Evolutionary conservation across 2,329 filamentous ascomycete genomes (phyloP), one percentile per base, ranked within the genome.

Genomic region (Hymenoscyphus scutula): DNA sequence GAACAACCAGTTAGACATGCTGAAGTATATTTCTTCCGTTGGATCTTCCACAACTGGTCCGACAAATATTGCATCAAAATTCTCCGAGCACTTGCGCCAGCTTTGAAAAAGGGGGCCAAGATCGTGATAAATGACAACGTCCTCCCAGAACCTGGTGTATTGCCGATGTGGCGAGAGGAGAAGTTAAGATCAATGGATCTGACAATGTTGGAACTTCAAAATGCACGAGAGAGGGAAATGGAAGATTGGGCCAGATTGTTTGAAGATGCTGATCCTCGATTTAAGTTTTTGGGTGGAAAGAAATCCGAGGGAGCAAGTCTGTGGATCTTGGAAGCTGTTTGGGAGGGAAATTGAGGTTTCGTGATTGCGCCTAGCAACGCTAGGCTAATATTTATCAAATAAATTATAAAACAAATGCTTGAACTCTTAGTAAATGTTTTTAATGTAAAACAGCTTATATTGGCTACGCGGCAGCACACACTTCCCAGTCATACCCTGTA

Each of bases 1-100:
- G 54, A 59, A 56, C 61, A 63, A 19, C 59, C 59, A 2, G 27
- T 65, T 13, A 45, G 41, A 13, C 19, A 53, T 45, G 80, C 77
- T 5, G 76, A 78, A 30, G 72, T 80, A 13, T 82, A 80, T 70
- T 73, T 81, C 60, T 72, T 82, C 59, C 77, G 78, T 19, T 74
- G 75, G 69, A 79, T 82, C 57, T 70, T 83, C 32, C 80, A 82
- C 66, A 78, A 81, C 69, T 81, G 79, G 77, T 75, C 79, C 0
- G 77, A 81, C 29, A 72, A 74, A n/a, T 72, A 77, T 56, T 69
- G 69, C 1, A 66, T 74, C 17, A 65, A 67, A 38, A 78, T 79
- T 51, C 69, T 75, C 6, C 71, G 70, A 32, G 74, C 70, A 11
- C 66, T 81, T 23, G 66, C 77, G 0, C 77, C 78, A 0, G 74